A percentile compares a stretch with the other conserved stretches of the same genome.
Conservation (phyloP, 2,329 filamentous ascomycete species). For the Fusarium pseudocircinatum region DNA sequence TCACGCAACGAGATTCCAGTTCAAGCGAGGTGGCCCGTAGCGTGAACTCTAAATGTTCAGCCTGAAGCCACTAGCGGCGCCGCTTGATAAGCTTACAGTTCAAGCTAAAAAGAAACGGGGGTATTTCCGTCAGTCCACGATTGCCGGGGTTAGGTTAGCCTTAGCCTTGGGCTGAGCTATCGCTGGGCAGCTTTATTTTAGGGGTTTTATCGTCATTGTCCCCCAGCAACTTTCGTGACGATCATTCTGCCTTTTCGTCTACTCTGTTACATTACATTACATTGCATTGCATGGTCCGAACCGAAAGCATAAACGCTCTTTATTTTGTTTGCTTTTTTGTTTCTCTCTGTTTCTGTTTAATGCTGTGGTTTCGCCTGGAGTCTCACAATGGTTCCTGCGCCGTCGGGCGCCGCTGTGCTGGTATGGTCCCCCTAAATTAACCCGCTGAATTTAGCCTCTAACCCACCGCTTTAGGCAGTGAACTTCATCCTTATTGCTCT, state of each 20-base stretch:
- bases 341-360: background rate
- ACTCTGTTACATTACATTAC: background rate
- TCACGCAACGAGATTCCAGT: background rate
- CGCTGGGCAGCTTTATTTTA: background rate
- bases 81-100: constrained; percentile 3
- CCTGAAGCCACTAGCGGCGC: background rate
- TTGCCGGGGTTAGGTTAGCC: background rate
- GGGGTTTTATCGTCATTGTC: background rate
- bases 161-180: background rate
- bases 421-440: background rate
- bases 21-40: background rate
- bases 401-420: constrained; percentile 15
- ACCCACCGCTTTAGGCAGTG: background rate
- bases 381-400: constrained; percentile 5
- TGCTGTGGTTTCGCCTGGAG: background rate
- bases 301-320: background rate
- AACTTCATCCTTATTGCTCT: background rate
- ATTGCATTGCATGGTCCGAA: background rate
- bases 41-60: background rate
- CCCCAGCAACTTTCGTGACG: background rate
- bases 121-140: background rate
- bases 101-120: background rate
- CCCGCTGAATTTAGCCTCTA: background rate
- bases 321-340: background rate
- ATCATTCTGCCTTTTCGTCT: background rate